Evolutionary conservation across 108 stramenopile species (phyloP).

Genomic region (Conticribra weissflogii): DNA sequence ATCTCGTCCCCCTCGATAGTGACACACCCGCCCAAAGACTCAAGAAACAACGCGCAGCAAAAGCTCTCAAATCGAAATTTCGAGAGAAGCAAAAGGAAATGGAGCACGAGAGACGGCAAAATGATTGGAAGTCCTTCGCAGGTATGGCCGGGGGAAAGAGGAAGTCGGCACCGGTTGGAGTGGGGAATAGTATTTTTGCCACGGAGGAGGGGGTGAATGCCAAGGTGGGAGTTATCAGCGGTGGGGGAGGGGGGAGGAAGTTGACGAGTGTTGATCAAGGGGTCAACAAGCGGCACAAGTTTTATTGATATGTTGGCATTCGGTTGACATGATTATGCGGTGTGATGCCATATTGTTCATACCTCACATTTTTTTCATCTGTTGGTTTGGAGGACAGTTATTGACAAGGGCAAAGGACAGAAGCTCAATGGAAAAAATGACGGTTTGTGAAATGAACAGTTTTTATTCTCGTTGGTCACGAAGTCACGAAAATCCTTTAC

Average conservation of each 20-base stretch:
- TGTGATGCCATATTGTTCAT: no score
- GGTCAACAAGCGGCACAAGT: constrained; percentile 72
- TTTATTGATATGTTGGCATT: constrained; percentile 18
- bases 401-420: no score
- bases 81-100: constrained; percentile 68
- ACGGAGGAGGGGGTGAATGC: constrained; percentile 73
- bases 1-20: constrained; percentile 67
- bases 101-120: constrained; percentile 70
- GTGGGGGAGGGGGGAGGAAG: constrained; percentile 49
- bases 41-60: constrained; percentile 70
- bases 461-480: no score
- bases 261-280: constrained; percentile 60
- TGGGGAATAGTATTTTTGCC: constrained; percentile 68
- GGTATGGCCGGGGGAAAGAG: constrained; percentile 44
- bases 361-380: no score
- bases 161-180: constrained; percentile 13
- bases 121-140: constrained; percentile 84
- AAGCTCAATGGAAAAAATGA: no score
- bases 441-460: no score
- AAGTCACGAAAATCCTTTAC: no score
- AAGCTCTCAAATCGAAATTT: constrained; percentile 77
- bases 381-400: no score
- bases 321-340: no score
- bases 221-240: constrained; percentile 76
- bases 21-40: constrained; percentile 75